A percentile compares a stretch with the other conserved stretches of the same genome.
Conservation (phyloP, 2,329 filamentous ascomycete genomes). For the Penicillium brevicompactum region DNA sequence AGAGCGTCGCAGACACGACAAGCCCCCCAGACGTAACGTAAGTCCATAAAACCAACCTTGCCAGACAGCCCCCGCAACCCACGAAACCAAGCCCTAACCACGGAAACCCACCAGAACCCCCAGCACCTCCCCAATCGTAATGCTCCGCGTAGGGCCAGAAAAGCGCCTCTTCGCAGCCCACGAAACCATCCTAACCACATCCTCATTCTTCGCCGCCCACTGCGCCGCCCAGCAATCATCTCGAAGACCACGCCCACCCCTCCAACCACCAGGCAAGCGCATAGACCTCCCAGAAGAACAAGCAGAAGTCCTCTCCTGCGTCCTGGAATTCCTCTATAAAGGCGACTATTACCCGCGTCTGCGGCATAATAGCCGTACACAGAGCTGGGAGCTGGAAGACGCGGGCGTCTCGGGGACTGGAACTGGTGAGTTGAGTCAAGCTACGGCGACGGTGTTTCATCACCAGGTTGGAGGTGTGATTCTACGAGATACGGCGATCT, state of each 20-base stretch:
- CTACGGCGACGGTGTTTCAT: conserved; percentile 70
- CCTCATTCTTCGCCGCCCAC: conserved; percentile 74
- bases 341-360: conserved; percentile 88
- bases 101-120: conserved; percentile 52
- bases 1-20: conserved; percentile 34
- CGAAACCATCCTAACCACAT: conserved; percentile 77
- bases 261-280: conserved; percentile 58
- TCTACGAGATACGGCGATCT: conserved; percentile 86
- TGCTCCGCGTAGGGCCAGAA: conserved; percentile 76
- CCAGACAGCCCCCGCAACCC: no score
- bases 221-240: conserved; percentile 47
- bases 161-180: conserved; percentile 89
- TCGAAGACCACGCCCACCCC: conserved; percentile 6
- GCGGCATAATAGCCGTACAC: conserved; percentile 76
- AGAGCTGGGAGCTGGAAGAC: conserved; percentile 81
- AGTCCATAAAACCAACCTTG: conserved; percentile 11
- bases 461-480: conserved; percentile 66
- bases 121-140: conserved; percentile 71
- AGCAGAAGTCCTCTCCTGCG: conserved; percentile 85
- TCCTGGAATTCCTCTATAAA: conserved; percentile 91
- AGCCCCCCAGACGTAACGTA: conserved; percentile 39
- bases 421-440: conserved; percentile 24
- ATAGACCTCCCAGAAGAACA: conserved; percentile 82
- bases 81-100: not conserved
- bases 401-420: conserved; percentile 26